Conservation (phyloP, 257 asterid genomes). For the Primulina tabacum region DNA sequence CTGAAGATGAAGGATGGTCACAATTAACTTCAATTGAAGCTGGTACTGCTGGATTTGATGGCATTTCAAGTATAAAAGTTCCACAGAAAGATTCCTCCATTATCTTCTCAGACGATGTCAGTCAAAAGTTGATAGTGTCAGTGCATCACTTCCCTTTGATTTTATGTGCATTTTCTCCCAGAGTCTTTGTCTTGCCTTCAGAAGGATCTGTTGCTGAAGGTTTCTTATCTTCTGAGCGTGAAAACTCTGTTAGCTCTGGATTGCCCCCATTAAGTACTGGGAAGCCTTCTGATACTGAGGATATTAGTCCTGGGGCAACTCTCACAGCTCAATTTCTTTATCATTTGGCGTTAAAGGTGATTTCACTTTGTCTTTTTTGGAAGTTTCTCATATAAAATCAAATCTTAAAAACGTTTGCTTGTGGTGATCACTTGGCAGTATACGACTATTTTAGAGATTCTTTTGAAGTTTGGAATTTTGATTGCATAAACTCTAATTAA, state of each 20-base stretch:
- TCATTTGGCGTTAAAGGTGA: slow-evolving; percentile 82
- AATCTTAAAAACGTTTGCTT: slow-evolving; percentile 15
- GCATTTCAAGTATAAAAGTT: slow-evolving; percentile 35
- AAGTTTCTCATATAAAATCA: slow-evolving; percentile 19
- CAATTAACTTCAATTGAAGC: slow-evolving; percentile 53
- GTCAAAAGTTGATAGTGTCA: slow-evolving; percentile 56
- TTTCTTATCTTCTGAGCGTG: slow-evolving; percentile 62
- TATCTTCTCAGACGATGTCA: slow-evolving; percentile 45
- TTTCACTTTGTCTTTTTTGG: slow-evolving; percentile 21
- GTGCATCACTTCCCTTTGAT: slow-evolving; percentile 89
- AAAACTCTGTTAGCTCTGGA: slow-evolving; percentile 80
- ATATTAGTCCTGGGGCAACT: slow-evolving; percentile 76
- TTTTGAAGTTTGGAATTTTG: slow-evolving; percentile 4
- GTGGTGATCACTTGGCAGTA: slow-evolving; percentile 15
- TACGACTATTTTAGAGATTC: slow-evolving; percentile 2
- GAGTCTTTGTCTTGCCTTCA: slow-evolving; percentile 94
- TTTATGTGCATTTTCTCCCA: slow-evolving; percentile 82
- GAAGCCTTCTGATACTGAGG: slow-evolving; percentile 61
- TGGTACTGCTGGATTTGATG: slow-evolving; percentile 36
- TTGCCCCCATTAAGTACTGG: slow-evolving; percentile 87
- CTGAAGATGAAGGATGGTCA: slow-evolving; percentile 80
- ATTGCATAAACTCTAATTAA: slow-evolving; percentile 18
- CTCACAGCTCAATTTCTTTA: slow-evolving; percentile 92
- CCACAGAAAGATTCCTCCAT: slow-evolving; percentile 37
- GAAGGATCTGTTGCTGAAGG: slow-evolving; percentile 96